A percentile compares a stretch with the other conserved stretches of the same genome.
Conservation (phyloP, 169 alveolate species). For the Perkinsus olseni region DNA sequence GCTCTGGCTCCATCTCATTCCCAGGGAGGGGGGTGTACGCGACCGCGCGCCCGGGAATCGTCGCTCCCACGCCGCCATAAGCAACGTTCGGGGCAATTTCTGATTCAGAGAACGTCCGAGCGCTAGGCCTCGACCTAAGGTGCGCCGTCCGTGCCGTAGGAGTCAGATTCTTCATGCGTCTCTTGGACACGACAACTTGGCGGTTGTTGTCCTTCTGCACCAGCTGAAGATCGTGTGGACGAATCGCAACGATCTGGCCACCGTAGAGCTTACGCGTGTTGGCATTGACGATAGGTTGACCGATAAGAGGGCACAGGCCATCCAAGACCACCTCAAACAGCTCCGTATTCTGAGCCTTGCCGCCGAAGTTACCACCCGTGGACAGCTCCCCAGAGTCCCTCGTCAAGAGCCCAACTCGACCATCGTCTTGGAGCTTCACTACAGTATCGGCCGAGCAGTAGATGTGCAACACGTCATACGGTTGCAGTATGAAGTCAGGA, state of each 20-base stretch:
- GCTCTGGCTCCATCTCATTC: neutral
- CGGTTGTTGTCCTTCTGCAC: neutral
- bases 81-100: neutral
- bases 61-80: neutral
- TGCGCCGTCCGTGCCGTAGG: neutral
- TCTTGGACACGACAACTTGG: neutral
- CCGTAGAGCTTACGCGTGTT: neutral
- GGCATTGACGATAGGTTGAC: neutral
- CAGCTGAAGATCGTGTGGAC: neutral
- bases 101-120: neutral
- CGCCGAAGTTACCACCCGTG: neutral
- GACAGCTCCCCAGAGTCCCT: neutral
- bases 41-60: neutral
- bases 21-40: neutral
- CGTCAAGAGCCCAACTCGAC: neutral
- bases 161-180: neutral
- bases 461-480: neutral
- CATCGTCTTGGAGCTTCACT: neutral
- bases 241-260: neutral
- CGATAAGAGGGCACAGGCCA: neutral
- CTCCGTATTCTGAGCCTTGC: neutral
- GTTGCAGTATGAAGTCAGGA: neutral
- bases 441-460: neutral
- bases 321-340: slow-evolving; percentile 10
- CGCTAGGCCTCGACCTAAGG: neutral